Base-by-base conservation (phyloP, 345 rosid species). In the Moringa oleifera region DNA sequence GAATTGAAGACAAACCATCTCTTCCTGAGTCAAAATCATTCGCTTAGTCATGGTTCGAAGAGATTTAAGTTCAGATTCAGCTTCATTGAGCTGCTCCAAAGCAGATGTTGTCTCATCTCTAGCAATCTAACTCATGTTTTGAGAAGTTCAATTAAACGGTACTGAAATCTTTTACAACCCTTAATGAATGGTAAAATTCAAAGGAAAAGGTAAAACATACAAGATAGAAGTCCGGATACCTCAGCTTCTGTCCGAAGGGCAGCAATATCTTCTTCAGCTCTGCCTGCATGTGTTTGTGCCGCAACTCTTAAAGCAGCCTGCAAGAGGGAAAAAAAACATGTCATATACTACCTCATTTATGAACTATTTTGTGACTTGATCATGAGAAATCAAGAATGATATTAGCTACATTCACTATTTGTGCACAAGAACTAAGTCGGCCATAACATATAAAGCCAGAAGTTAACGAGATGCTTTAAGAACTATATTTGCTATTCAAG, bases 11-110 rank as follows among this genome's bases (percentile, higher is more conserved):
- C 76, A 25, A 71, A 94, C 97, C 99, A 88, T 85, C 83, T 94
- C 99, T 77, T 94, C 96, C 72, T 81, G 79, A 59, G 96, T 81
- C 76, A 94, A 65, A 55, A 88, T 75, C 82, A 85, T 63, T 75
- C 97, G 83, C 71, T 82, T 90, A 61, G 85, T 82, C 82, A 81
- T 71, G 18, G 68, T 80, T 55, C 76, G 87, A 73, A 94, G 85
- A 53, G 82, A 67, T 51, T 71, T 84, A 36, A 78, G 68, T 71
- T 89, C 93, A 60, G 70, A 55, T 69, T 82, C 93, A 37, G 80
- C 81, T 73, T 90, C 89, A 41, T 62, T 80, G 31, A 90, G 81
- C 75, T 76, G 89, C 69, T 83, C 95, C 63, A 76, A 53, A 57
- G 90, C 85, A 74, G 87, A 65, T 63, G 77, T 67, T 61, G 92